Conservation (phyloP, 2,329 filamentous ascomycete species). For the Aspergillus udagawae region DNA sequence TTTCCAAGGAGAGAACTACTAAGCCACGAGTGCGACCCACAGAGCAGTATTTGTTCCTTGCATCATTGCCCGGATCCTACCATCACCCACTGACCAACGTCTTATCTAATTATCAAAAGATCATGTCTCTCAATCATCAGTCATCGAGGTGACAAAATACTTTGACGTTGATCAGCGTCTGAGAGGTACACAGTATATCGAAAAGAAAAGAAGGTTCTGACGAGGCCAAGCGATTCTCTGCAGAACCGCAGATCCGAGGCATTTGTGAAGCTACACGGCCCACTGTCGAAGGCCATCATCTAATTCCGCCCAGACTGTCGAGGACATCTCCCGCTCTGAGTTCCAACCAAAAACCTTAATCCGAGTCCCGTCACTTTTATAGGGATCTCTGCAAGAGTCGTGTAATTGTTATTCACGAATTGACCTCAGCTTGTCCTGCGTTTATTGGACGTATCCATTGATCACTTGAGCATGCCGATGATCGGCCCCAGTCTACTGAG, state of each 20-base stretch:
- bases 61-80: background rate
- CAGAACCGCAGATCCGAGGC: background rate
- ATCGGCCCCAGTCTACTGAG: background rate
- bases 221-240: too few relatives aligned
- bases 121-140: background rate
- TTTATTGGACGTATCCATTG: background rate
- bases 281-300: too few relatives aligned
- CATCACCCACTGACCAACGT: background rate
- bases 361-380: background rate
- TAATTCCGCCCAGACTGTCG: too few relatives aligned
- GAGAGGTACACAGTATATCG: background rate
- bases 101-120: background rate
- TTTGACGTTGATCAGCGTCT: background rate
- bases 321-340: too few relatives aligned
- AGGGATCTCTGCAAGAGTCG: background rate
- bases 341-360: background rate
- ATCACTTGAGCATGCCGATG: background rate
- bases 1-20: background rate
- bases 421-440: background rate
- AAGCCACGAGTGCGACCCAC: background rate
- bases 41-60: background rate
- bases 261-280: background rate
- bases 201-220: background rate
- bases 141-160: background rate
- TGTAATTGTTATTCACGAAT: background rate